These are phyloP conservation scores for Penicillium verhagenii DNA, from an alignment of 495 filamentous ascomycete genomes.

Conservation along the genomic window DNA sequence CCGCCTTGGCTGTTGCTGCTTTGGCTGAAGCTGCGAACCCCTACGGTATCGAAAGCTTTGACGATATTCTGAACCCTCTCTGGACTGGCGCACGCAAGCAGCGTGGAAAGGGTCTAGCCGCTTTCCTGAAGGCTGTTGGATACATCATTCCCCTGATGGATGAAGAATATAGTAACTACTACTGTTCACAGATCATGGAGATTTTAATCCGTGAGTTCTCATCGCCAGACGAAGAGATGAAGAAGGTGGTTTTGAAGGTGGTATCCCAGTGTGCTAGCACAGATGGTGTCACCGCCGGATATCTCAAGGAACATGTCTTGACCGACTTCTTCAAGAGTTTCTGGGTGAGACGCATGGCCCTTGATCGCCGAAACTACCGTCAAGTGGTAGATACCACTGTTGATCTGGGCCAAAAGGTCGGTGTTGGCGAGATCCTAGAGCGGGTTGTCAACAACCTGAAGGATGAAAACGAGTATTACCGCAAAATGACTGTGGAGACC, in stretches of 20 bases:
- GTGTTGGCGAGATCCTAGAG: conserved; percentile 91
- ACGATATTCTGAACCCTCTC: conserved; percentile 93
- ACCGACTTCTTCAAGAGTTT: conserved; percentile 98
- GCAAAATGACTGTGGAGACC: conserved; percentile 98
- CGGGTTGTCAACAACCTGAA: conserved; percentile 92
- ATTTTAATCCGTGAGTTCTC: conserved; percentile 94
- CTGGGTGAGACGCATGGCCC: conserved; percentile 95
- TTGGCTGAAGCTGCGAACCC: conserved; percentile 95
- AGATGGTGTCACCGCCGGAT: conserved; percentile 89
- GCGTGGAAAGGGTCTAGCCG: conserved; percentile 91
- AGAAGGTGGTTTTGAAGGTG: conserved; percentile 97
- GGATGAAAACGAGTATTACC: conserved; percentile 96
- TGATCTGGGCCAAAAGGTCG: conserved; percentile 95
- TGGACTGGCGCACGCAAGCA: conserved; percentile 97
- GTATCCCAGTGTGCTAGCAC: conserved; percentile 96
- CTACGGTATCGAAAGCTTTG: conserved; percentile 98
- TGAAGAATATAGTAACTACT: conserved; percentile 99
- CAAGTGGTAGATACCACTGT: conserved; percentile 98
- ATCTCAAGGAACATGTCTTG: conserved; percentile 92
- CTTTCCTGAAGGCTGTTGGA: conserved; percentile 95
- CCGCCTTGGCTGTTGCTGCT: conserved; percentile 91
- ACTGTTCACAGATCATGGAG: conserved; percentile 98
- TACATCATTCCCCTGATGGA: conserved; percentile 99
- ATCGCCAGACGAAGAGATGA: conserved; percentile 99
- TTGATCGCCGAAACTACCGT: conserved; percentile 94